Evolutionary conservation across 345 rosid genomes (phyloP), one percentile per base, ranked within the genome.

Genomic region (Eucalyptus cloeziana): DNA sequence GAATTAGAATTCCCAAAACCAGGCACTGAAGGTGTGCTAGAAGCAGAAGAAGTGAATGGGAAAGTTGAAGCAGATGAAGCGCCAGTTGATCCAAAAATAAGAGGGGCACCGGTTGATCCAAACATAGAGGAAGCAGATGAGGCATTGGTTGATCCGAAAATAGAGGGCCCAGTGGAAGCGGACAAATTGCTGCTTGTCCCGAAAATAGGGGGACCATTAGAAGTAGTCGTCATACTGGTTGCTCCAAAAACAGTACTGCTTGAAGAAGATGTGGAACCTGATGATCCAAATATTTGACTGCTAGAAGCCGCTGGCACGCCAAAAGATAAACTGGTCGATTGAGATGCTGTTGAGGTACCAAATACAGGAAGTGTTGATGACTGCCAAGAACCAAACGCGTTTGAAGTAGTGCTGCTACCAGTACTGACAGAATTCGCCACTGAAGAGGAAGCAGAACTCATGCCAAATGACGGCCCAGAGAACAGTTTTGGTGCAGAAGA

Each of bases 351-450:
- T 64, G 94, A 49, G 24, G 95, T 89, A 91, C 92, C 91, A 91
- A 94, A 94, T 71, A 86, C 31, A 37, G 96, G 88, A 80, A 94
- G 76, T 80, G 92, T 92, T 30, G 94, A 87, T 79, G 96, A 87
- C 90, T 91, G 95, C 97, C 95, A 94, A 86, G 98, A 90, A 90
- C 96, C 93, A 90, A 96, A 94, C 19, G 91, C 14, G 21, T 91
- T 86, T 60, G 95, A 86, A 86, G 92, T 86, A 62, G 91, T 51
- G 89, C 91, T 92, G 86, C 88, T 91, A 86, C 90, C 89, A n/a
- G 96, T 91, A 92, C 94, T 91, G 87, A 91, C 89, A 90, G 94
- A 21, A 87, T 86, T 94, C 40, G 91, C 88, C 62, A 64, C 95
- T 14, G 90, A 89, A 14, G 94, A 90, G 25, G 91, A 54, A 86